Evolutionary conservation across 106 monocot genomes (phyloP).

Genomic region (Allium cepa): DNA sequence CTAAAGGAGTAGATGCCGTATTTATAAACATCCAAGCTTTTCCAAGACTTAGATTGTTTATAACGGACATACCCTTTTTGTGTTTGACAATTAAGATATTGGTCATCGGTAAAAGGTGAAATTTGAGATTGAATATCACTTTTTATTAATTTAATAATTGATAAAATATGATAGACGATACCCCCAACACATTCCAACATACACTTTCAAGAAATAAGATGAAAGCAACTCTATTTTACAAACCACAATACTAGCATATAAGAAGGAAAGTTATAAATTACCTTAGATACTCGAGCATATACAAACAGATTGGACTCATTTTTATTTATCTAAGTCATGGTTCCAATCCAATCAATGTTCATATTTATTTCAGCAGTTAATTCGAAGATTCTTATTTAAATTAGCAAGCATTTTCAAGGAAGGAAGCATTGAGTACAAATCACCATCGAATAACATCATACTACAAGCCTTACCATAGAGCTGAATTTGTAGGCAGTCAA

Average conservation of each 20-base stretch:
- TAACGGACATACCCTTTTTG: constrained; percentile 85
- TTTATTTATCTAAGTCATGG: too few species aligned
- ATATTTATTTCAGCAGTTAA: not conserved
- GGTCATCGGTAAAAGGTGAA: too few species aligned
- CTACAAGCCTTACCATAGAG: constrained; percentile 51
- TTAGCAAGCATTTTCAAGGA: not conserved
- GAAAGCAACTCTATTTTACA: too few species aligned
- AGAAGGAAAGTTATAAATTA: too few species aligned
- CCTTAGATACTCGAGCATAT: too few species aligned
- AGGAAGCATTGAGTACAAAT: not conserved
- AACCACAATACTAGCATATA: too few species aligned
- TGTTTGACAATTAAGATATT: constrained; percentile 10
- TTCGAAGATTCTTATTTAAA: not conserved
- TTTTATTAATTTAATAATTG: too few species aligned
- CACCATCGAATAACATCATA: not conserved
- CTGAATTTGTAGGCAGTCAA: constrained; percentile 82
- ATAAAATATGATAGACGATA: too few species aligned
- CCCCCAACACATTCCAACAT: too few species aligned
- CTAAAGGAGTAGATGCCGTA: constrained; percentile 93
- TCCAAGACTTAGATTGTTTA: constrained; percentile 72
- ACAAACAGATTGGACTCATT: too few species aligned
- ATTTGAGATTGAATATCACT: too few species aligned
- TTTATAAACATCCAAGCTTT: constrained; percentile 81
- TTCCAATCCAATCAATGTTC: not conserved
- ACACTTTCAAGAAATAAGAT: too few species aligned